Percentiles rank a stretch among this genome's conserved stretches.
phyloP scores from a whole-genome alignment of 75 land plant species.

The Sequoia sempervirens region DNA sequence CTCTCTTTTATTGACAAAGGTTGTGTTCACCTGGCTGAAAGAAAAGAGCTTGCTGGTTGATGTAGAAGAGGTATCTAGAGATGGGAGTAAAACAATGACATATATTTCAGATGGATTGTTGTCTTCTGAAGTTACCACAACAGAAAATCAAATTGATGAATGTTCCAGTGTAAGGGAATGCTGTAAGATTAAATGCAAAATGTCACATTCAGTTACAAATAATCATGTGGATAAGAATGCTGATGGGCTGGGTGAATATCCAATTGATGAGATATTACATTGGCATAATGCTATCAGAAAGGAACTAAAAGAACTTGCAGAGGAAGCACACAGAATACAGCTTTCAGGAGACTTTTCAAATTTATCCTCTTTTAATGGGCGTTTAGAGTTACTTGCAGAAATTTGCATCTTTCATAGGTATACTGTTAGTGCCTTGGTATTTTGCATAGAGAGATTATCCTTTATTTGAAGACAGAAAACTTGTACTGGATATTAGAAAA shows the following conservation, averaged over 20 bases:
- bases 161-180: slow-evolving; percentile 18
- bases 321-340: slow-evolving; percentile 50
- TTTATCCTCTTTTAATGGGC: slow-evolving; percentile 44
- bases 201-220: slow-evolving; percentile 24
- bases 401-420: slow-evolving; percentile 86
- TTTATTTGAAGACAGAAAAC: neutral
- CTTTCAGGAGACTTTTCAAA: slow-evolving; percentile 50
- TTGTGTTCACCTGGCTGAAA: slow-evolving; percentile 82
- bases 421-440: slow-evolving; percentile 3
- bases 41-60: slow-evolving; percentile 19
- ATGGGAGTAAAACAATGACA: neutral
- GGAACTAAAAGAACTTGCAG: slow-evolving; percentile 63
- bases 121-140: slow-evolving; percentile 7
- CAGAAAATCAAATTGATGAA: slow-evolving; percentile 2
- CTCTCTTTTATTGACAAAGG: slow-evolving; percentile 34
- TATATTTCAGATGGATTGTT: neutral
- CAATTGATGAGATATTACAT: slow-evolving; percentile 66
- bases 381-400: slow-evolving; percentile 71
- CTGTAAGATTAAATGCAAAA: slow-evolving; percentile 28
- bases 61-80: slow-evolving; percentile 11
- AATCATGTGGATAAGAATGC: neutral
- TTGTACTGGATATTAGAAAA: too few species aligned
- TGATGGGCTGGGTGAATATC: slow-evolving; percentile 11
- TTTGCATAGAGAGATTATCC: neutral
- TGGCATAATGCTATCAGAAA: slow-evolving; percentile 80